phyloP scores from a whole-genome alignment of 495 filamentous ascomycete genomes.

The Acidiella bohemica region DNA sequence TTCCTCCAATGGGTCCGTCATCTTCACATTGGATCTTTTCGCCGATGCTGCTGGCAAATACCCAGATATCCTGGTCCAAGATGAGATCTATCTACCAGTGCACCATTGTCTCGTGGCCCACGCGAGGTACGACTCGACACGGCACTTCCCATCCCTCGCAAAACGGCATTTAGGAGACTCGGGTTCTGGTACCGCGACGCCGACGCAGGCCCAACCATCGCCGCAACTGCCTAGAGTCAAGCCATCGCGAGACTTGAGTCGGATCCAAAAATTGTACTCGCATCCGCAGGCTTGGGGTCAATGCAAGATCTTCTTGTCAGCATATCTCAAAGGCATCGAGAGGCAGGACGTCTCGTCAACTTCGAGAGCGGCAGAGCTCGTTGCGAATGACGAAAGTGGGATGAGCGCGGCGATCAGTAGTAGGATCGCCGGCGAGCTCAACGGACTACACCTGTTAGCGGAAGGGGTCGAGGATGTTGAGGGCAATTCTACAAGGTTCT shows the following conservation, averaged over 20 bases:
- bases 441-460: constrained; percentile 55
- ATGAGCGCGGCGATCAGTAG: constrained; percentile 63
- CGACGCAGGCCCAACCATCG: background rate
- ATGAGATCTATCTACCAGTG: constrained; percentile 71
- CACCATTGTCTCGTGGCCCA: constrained; percentile 68
- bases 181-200: background rate
- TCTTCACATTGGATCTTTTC: constrained; percentile 75
- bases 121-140: constrained; percentile 16
- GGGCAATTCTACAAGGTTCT: constrained; percentile 72
- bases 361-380: constrained; percentile 65
- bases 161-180: too few relatives aligned
- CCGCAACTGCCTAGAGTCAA: constrained; percentile 21
- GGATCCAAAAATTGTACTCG: constrained; percentile 51
- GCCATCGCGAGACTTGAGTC: constrained; percentile 31
- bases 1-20: constrained; percentile 81
- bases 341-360: constrained; percentile 78
- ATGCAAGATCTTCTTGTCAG: constrained; percentile 59
- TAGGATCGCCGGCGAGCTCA: constrained; percentile 50
- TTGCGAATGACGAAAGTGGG: constrained; percentile 43
- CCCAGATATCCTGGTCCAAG: constrained; percentile 55
- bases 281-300: constrained; percentile 94
- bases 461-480: constrained; percentile 65
- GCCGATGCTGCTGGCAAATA: constrained; percentile 50
- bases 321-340: constrained; percentile 55
- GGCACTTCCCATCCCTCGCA: too few relatives aligned